phyloP scores from a whole-genome alignment of 345 rosid genomes.

The Kernera saxatilis region DNA sequence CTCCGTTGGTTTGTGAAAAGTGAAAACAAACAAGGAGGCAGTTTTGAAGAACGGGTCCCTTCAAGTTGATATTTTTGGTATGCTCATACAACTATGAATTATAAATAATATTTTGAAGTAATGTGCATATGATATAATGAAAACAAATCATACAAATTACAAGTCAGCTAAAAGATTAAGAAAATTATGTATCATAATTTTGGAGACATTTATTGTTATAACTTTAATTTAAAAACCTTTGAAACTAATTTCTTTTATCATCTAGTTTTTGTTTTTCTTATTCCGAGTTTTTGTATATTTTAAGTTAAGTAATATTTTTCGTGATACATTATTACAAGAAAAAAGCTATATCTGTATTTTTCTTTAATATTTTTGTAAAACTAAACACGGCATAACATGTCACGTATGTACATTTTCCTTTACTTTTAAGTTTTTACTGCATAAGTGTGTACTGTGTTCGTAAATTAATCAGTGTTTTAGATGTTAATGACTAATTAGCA shows the following conservation, averaged over 20 bases:
- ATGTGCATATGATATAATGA: neutral
- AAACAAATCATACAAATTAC: no score
- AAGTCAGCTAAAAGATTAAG: neutral
- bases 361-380: no score
- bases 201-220: no score
- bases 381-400: no score
- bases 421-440: no score
- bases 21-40: neutral
- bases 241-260: no score
- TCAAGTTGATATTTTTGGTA: neutral
- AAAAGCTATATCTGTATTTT: neutral
- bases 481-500: neutral
- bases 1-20: slow-evolving; percentile 1
- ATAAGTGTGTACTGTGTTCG: neutral
- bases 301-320: neutral
- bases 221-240: no score
- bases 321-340: neutral
- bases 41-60: neutral
- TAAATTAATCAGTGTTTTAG: neutral
- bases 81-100: neutral
- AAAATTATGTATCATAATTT: no score
- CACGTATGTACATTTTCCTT: no score
- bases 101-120: neutral
- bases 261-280: no score
- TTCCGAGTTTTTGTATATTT: no score